Base-by-base conservation (phyloP, 2,329 filamentous ascomycete genomes). In the Pseudocercospora vitis region DNA sequence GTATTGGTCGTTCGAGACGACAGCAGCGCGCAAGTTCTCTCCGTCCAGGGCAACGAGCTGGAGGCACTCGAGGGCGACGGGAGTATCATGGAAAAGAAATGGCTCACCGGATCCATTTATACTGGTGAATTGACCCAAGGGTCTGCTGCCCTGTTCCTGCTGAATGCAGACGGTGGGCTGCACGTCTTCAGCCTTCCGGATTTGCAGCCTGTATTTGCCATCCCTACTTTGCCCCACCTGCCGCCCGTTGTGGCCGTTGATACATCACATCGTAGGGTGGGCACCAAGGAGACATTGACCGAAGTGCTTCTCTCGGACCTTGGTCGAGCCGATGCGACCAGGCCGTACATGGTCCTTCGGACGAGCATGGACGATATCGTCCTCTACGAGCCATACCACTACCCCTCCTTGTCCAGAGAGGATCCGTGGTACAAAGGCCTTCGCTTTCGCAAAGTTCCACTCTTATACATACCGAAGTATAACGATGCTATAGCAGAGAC, bases 271-370 rank as follows among this genome's bases (percentile, higher is more conserved):
- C 83, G 88, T 61, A 83, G 89, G 64, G 85, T 86, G 42, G 84
- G 84, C 18, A 81, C 82, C 6, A 87, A 86, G 63, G 91, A 94
- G 63, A 80, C 76, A 0, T 71, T 99, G 6, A 82, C 84, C 0
- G 92, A 99, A 70, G 81, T 96, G 3, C 68, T 96, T 6, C 82
- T 96, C 4, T 86, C 91, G 28, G 87, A 97, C 60, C 79, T 99
- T 9, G 94, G 94, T 21, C 89, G 96, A 65, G 73, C 78, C 3
- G 83, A 83, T 7, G 78, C 79, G 18, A 84, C 81, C 56, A 83
- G 81, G 2, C 90, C 92, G 5, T 89, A 95, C 69, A 76, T 99
- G 16, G 85, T 97, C 62, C 76, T 91, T 23, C 88, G 92, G 47
- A 89, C 89, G 45, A 79, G 82, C 7, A 86, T 83, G 55, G 87